Evolutionary conservation across 2,329 filamentous ascomycete species (phyloP).

Genomic region (Aspergillus oerlinghausenensis): DNA sequence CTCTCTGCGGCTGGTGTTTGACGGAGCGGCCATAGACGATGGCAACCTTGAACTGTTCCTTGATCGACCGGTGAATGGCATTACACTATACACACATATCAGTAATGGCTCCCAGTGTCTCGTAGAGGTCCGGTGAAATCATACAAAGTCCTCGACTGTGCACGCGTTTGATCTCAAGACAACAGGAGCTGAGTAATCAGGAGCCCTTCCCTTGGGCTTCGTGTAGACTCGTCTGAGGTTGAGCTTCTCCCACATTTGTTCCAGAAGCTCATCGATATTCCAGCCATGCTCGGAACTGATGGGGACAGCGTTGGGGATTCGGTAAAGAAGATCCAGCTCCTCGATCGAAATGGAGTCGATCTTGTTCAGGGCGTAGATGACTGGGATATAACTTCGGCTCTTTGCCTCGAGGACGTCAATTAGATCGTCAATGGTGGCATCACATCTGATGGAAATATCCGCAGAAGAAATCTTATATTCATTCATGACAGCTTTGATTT

Average conservation of each 20-base stretch:
- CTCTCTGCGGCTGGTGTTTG: constrained; percentile 96
- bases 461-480: constrained; percentile 96
- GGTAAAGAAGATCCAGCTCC: constrained; percentile 91
- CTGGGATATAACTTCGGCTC: constrained; percentile 94
- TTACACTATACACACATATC: constrained; percentile 65
- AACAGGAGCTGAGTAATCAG: constrained; percentile 87
- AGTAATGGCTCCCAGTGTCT: constrained; percentile 18
- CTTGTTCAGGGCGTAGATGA: constrained; percentile 98
- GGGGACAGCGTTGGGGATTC: constrained; percentile 93
- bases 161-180: constrained; percentile 77
- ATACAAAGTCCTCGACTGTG: constrained; percentile 95
- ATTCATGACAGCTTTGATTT: constrained; percentile 96
- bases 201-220: constrained; percentile 92
- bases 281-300: constrained; percentile 97
- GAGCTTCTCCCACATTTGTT: constrained; percentile 98
- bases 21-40: constrained; percentile 97
- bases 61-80: constrained; percentile 90
- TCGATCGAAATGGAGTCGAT: constrained; percentile 98
- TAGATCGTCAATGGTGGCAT: constrained; percentile 93
- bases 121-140: constrained; percentile 35
- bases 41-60: constrained; percentile 91
- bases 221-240: constrained; percentile 91
- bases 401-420: constrained; percentile 95
- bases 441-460: constrained; percentile 95
- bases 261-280: constrained; percentile 96